A percentile compares a stretch with the other conserved stretches of the same genome.
These are phyloP conservation scores for Capronia epimyces DNA, from an alignment of 2,329 filamentous ascomycete genomes.

Conservation along the genomic window DNA sequence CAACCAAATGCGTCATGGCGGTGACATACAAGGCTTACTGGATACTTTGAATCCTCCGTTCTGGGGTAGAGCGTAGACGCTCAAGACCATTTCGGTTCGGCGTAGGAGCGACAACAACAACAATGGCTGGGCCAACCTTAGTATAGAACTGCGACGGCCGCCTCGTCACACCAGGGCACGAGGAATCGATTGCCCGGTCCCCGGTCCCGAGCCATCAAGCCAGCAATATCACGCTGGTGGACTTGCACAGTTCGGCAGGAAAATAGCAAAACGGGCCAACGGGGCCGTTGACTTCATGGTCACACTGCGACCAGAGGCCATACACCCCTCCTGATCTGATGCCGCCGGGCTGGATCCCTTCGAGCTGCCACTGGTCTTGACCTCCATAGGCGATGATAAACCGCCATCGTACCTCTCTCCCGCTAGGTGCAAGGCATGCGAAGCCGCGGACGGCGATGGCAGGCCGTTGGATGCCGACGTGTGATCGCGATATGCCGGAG, in stretches of 20 bases:
- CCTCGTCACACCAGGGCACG: too few species aligned
- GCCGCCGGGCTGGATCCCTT: conserved; percentile 29
- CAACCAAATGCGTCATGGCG: neutral
- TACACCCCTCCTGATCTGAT: conserved; percentile 27
- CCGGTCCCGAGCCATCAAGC: neutral
- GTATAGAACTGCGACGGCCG: too few species aligned
- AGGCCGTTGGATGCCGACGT: conserved; percentile 11
- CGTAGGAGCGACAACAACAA: neutral
- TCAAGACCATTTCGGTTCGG: too few species aligned
- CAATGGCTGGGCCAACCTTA: too few species aligned
- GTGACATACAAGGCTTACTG: too few species aligned
- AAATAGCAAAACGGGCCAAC: conserved; percentile 28
- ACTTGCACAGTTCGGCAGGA: conserved; percentile 25
- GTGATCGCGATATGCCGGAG: conserved; percentile 24
- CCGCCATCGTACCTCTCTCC: conserved; percentile 27
- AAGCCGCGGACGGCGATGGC: conserved; percentile 21
- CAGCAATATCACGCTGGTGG: conserved; percentile 20
- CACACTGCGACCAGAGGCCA: conserved; percentile 26
- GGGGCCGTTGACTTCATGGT: conserved; percentile 23
- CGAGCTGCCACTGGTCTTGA: conserved; percentile 29
- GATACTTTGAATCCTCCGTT: too few species aligned
- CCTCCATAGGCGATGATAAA: conserved; percentile 28
- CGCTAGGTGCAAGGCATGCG: conserved; percentile 21
- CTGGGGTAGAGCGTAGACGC: too few species aligned
- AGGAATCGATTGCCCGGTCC: too few species aligned